phyloP scores from a whole-genome alignment of 257 asterid genomes.

The Cordia subcordata region DNA sequence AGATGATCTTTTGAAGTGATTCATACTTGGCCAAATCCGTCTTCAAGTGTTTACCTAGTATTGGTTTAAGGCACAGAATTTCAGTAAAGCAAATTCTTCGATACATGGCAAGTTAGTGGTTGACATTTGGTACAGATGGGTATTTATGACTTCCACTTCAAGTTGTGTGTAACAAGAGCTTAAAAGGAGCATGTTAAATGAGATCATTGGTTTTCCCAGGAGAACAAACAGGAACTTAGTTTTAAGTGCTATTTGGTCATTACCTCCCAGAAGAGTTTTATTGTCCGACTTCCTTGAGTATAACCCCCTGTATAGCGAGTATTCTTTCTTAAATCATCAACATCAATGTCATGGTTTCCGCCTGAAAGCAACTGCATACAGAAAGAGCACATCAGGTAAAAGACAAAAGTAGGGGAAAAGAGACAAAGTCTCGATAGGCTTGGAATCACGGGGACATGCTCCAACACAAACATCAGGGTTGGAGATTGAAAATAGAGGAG shows the following conservation, averaged over 20 bases:
- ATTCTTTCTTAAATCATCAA: constrained; percentile 73
- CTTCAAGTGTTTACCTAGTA: too few relatives aligned
- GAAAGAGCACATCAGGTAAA: constrained; percentile 16
- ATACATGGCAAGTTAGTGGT: too few relatives aligned
- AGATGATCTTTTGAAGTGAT: too few relatives aligned
- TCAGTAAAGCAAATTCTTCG: too few relatives aligned
- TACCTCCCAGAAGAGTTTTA: constrained; percentile 98
- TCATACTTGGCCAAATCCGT: too few relatives aligned
- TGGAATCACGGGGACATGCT: not conserved
- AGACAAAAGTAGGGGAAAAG: constrained; percentile 2
- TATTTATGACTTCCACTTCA: too few relatives aligned
- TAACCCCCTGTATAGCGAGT: constrained; percentile 94
- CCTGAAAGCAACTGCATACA: constrained; percentile 80
- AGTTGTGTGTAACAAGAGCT: too few relatives aligned
- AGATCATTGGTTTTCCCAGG: not conserved
- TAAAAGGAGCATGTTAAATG: too few relatives aligned
- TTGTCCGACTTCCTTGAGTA: constrained; percentile 75
- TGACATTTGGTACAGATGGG: too few relatives aligned
- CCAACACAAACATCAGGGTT: not conserved
- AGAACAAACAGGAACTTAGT: constrained; percentile 2
- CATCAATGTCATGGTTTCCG: constrained; percentile 88
- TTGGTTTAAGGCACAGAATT: too few relatives aligned
- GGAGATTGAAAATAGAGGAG: not conserved
- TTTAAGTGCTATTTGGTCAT: constrained; percentile 3
- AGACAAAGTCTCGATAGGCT: constrained; percentile 5